Percentiles rank a stretch among this genome's conserved stretches.
Conservation (phyloP, 129 eudicot species). For the Escallonia herrerae region DNA sequence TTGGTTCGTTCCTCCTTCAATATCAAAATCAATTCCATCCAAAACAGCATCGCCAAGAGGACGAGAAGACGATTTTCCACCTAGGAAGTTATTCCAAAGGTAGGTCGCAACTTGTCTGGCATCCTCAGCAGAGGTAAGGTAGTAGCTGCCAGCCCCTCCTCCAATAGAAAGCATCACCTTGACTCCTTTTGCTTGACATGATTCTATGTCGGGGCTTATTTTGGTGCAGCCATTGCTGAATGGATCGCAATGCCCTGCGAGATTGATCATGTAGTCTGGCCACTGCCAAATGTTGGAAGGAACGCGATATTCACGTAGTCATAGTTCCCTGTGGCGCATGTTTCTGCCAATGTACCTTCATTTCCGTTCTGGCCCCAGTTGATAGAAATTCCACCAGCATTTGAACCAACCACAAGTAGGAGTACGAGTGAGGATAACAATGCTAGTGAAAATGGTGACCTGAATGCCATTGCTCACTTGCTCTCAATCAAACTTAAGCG, state of each 20-base stretch:
- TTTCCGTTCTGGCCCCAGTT: neutral
- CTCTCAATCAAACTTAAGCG: too few relatives aligned
- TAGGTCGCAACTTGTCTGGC: neutral
- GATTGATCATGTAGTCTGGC: neutral
- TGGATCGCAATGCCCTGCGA: slow-evolving; percentile 3
- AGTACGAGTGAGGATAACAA: too few relatives aligned
- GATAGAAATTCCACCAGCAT: neutral
- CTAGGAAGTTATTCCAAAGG: slow-evolving; percentile 1
- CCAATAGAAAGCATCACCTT: slow-evolving; percentile 4
- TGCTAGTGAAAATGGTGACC: neutral
- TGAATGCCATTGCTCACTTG: neutral
- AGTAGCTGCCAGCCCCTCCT: neutral
- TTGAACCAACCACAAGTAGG: neutral
- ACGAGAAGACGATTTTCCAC: neutral
- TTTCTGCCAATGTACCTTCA: neutral
- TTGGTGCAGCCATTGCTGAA: neutral
- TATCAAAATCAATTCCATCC: too few relatives aligned
- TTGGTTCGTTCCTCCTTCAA: neutral
- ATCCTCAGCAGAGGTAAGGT: neutral
- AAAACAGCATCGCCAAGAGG: too few relatives aligned
- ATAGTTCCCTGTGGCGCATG: neutral
- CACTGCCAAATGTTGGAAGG: neutral
- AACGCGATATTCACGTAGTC: neutral
- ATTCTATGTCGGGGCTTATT: neutral
- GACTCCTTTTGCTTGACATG: neutral